phyloP scores from a whole-genome alignment of 371 early-diverging fungal genomes.

The Mucor piriformis region DNA sequence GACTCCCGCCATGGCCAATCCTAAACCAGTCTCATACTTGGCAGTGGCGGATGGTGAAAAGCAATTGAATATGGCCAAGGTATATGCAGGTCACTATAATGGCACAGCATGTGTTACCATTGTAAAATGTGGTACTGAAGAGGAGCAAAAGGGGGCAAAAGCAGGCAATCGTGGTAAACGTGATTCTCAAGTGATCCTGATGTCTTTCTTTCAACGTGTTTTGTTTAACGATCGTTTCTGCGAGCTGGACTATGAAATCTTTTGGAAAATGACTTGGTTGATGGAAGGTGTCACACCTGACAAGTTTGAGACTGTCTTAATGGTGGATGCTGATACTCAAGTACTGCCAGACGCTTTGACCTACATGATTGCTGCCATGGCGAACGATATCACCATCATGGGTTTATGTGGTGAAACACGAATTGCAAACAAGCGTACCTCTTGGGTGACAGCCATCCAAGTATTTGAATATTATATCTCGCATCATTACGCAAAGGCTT shows the following conservation, averaged over 20 bases:
- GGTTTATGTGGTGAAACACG: conserved; percentile 89
- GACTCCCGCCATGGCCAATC: conserved; percentile 57
- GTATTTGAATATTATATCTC: conserved; percentile 97
- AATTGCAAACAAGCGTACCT: conserved; percentile 78
- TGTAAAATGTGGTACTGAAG: conserved; percentile 34
- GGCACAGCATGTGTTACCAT: conserved; percentile 86
- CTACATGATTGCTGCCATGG: conserved; percentile 82
- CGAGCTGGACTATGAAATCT: conserved; percentile 94
- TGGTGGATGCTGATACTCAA: conserved; percentile 98
- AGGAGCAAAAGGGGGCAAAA: conserved; percentile 54
- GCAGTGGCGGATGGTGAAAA: conserved; percentile 91
- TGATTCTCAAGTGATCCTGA: conserved; percentile 97
- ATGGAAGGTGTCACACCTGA: conserved; percentile 88
- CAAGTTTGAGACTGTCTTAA: conserved; percentile 88
- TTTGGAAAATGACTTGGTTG: conserved; percentile 83
- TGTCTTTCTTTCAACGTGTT: conserved; percentile 94
- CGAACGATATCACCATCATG: conserved; percentile 79
- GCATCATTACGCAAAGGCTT: conserved; percentile 94
- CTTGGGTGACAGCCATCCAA: conserved; percentile 68
- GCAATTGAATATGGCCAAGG: conserved; percentile 93
- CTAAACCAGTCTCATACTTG: conserved; percentile 75
- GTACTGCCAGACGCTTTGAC: conserved; percentile 80
- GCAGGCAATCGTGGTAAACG: conserved; percentile 98
- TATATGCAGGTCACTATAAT: conserved; percentile 92
- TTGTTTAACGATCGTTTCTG: conserved; percentile 94